Percentiles rank a stretch among this genome's conserved stretches.
phyloP scores from a whole-genome alignment of 2,329 filamentous ascomycete genomes.

The Immersiporthe knoxdaviesiana region DNA sequence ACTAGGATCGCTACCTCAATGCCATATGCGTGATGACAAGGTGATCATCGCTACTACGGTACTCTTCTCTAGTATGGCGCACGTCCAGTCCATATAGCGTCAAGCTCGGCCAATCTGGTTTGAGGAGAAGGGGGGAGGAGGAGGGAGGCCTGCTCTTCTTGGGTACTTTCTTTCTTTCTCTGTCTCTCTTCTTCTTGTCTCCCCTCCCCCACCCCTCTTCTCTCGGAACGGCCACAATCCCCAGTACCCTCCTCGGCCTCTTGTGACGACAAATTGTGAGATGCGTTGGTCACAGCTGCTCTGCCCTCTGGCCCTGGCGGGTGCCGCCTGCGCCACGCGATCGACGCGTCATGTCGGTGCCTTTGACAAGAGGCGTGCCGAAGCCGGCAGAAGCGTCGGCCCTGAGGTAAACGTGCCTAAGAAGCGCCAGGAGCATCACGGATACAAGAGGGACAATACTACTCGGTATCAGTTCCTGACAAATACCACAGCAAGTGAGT shows the following conservation, averaged over 20 bases:
- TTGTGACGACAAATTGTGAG: constrained; percentile 7
- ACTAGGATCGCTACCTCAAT: not conserved
- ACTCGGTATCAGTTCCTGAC: constrained; percentile 26
- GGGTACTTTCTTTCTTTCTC: not conserved
- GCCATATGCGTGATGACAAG: not conserved
- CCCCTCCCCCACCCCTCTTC: no score
- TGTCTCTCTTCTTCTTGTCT: not conserved
- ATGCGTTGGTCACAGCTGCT: constrained; percentile 24
- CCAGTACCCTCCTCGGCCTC: not conserved
- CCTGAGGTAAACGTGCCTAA: constrained; percentile 5
- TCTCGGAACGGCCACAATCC: not conserved
- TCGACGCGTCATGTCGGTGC: constrained; percentile 27
- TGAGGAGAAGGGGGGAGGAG: not conserved
- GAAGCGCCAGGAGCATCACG: constrained; percentile 16
- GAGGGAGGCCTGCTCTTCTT: not conserved
- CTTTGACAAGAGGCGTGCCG: constrained; percentile 23
- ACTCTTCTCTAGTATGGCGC: not conserved
- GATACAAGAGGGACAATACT: constrained; percentile 24
- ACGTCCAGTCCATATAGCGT: not conserved
- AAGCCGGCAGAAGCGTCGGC: constrained; percentile 9
- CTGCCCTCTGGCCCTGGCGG: constrained; percentile 20
- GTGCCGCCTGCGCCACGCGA: constrained; percentile 19
- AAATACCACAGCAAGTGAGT: constrained; percentile 27
- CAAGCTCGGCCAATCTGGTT: not conserved
- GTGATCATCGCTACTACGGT: not conserved